Base-by-base conservation (phyloP, 2,329 filamentous ascomycete species). In the Apiospora kogelbergensis region DNA sequence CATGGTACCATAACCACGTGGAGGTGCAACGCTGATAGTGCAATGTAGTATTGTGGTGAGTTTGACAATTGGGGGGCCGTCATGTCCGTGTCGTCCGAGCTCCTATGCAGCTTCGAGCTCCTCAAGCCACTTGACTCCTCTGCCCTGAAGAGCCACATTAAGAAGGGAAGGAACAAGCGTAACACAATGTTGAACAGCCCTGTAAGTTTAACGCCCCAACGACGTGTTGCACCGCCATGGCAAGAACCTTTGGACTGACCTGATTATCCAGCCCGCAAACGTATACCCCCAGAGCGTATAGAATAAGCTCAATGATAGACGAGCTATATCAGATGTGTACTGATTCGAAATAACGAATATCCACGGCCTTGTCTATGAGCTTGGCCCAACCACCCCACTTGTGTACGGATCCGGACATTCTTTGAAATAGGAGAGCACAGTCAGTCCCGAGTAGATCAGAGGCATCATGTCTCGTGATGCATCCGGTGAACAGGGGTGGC, bases 11-110 rank as follows among this genome's bases (percentile, higher is more conserved):
- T 26, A 40, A 17, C 26, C 37, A 57, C 33, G 33, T 60, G 11
- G 66, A 33, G 76, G 73, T 44, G 24, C 22, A 41, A 10, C 15
- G 37, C 22, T 44, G 20, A 65, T 9, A 10, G 41, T 44, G 6
- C n/a, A 20, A 26, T 44, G 1, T 73, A 97, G 93, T 98, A 99
- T 78, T 99, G 96, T 76, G 96, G 96, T 73, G 96, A 99, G 80
- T 99, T 99, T 74, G 96, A 99, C 79, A 99, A 99, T 73, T 98
- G 96, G 94, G 96, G 96, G 24, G 96, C 96, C 17, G 95, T 98
- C 73, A 99, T 99, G 96, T 97, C 95, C 2, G 96, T 99, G 26
- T 98, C 94, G 1, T 89, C 89, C 17, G 96, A 98, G 80, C 83
- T 99, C 67, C 88, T 99, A 1, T 99, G 96, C 83, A 98, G 95